phyloP scores from a whole-genome alignment of 2,329 filamentous ascomycete genomes.

The Ramularia endophylla region DNA sequence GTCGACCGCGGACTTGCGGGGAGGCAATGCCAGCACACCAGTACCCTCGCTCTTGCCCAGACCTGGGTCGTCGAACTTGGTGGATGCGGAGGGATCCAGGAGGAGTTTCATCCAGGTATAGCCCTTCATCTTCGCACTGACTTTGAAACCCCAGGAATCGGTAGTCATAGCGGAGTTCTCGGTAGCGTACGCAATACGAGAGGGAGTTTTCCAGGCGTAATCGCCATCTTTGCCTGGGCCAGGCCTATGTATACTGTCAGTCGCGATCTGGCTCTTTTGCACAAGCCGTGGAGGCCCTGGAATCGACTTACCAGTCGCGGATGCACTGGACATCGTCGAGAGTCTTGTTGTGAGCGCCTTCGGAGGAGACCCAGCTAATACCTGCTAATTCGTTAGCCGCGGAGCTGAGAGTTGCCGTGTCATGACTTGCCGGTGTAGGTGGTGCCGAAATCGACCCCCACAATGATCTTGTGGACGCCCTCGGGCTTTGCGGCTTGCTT shows the following conservation, averaged over 20 bases:
- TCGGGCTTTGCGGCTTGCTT: no score
- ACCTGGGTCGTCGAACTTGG: constrained; percentile 9
- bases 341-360: constrained; percentile 5
- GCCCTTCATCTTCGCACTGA: constrained; percentile 2
- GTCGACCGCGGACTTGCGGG: constrained; percentile 5
- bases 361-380: constrained; percentile 10
- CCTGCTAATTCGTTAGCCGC: constrained; percentile 1
- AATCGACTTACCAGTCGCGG: constrained; percentile 5
- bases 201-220: constrained; percentile 8
- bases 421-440: constrained; percentile 7
- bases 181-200: constrained; percentile 8
- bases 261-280: no score
- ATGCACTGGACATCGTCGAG: constrained; percentile 8
- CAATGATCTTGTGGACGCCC: constrained; percentile 9
- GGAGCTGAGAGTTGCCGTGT: background rate
- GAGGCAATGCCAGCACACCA: constrained; percentile 4
- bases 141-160: constrained; percentile 8
- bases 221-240: constrained; percentile 6
- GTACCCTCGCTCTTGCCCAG: constrained; percentile 5
- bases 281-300: no score
- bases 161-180: background rate
- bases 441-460: constrained; percentile 11
- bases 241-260: constrained; percentile 2
- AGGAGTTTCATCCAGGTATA: constrained; percentile 15
- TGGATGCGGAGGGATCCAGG: constrained; percentile 4